Percentiles rank a stretch among this genome's conserved stretches.
Evolutionary conservation across 176 grass and related monocot genomes (phyloP).

Genomic region (Phyllostachys edulis): DNA sequence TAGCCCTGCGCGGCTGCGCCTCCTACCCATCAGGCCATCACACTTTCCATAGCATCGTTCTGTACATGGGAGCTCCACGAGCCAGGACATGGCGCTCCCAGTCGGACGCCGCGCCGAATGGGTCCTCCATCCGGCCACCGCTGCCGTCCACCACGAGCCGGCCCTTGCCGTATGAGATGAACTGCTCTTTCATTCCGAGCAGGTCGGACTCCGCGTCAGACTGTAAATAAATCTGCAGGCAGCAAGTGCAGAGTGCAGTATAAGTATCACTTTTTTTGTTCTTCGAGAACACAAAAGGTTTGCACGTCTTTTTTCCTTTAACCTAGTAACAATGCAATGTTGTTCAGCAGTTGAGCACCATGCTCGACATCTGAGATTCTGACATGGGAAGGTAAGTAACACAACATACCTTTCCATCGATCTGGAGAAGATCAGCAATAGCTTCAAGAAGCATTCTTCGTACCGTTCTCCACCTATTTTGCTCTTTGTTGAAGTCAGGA

Average conservation of each 20-base stretch:
- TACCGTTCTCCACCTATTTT: conserved; percentile 82
- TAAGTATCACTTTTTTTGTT: no score
- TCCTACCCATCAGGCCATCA: conserved; percentile 13
- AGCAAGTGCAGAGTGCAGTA: background rate
- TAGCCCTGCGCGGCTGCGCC: background rate
- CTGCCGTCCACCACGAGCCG: conserved; percentile 46
- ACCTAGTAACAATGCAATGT: background rate
- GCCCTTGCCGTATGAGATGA: conserved; percentile 54
- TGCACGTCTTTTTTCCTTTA: background rate
- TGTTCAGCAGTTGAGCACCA: background rate
- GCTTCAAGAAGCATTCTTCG: conserved; percentile 75
- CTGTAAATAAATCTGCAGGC: conserved; percentile 80
- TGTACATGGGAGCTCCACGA: conserved; percentile 79
- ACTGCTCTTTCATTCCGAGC: conserved; percentile 69
- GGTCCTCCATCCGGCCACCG: conserved; percentile 55
- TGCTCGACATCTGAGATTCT: no score
- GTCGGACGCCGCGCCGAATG: conserved; percentile 61
- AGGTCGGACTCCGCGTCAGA: conserved; percentile 74
- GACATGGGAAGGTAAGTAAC: background rate
- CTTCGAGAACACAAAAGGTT: no score
- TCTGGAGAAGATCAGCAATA: conserved; percentile 64
- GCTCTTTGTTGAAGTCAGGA: conserved; percentile 82
- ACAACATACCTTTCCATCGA: conserved; percentile 71
- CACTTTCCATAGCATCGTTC: conserved; percentile 71
- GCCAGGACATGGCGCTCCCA: conserved; percentile 80